phyloP scores from a whole-genome alignment of 2,329 filamentous ascomycete species.

The Fusarium staphyleae region DNA sequence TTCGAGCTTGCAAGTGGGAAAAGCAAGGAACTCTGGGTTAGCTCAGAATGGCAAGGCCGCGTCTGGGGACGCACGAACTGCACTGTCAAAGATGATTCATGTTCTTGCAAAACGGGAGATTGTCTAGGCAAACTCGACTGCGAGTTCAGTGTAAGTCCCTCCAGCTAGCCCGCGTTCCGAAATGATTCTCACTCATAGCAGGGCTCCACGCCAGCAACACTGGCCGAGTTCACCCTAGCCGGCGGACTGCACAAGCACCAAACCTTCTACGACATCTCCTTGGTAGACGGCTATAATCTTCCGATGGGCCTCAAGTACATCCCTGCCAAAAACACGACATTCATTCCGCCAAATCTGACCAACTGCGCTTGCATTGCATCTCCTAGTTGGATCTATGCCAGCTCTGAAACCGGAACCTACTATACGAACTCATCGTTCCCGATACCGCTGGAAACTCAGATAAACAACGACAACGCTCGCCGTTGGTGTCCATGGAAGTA shows the following conservation, averaged over 20 bases:
- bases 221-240: slow-evolving; percentile 81
- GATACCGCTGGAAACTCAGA: slow-evolving; percentile 68
- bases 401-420: slow-evolving; percentile 60
- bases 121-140: slow-evolving; percentile 76
- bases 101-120: slow-evolving; percentile 77
- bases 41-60: slow-evolving; percentile 79
- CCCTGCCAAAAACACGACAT: slow-evolving; percentile 65
- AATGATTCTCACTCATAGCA: slow-evolving; percentile 43
- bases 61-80: slow-evolving; percentile 88
- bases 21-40: slow-evolving; percentile 68
- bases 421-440: slow-evolving; percentile 72
- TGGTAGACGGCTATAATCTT: slow-evolving; percentile 86
- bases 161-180: neutral
- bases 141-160: slow-evolving; percentile 66
- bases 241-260: slow-evolving; percentile 67
- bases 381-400: slow-evolving; percentile 64
- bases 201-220: slow-evolving; percentile 76
- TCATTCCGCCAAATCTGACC: slow-evolving; percentile 77
- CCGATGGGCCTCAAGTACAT: slow-evolving; percentile 70
- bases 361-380: slow-evolving; percentile 81
- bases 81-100: slow-evolving; percentile 72
- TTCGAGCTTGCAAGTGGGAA: slow-evolving; percentile 70
- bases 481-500: slow-evolving; percentile 85
- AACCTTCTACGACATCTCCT: slow-evolving; percentile 83
- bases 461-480: slow-evolving; percentile 63